A percentile compares a stretch with the other conserved stretches of the same genome.
These are phyloP conservation scores for Penicillium pulvis DNA, from an alignment of 495 filamentous ascomycete species.

Conservation along the genomic window DNA sequence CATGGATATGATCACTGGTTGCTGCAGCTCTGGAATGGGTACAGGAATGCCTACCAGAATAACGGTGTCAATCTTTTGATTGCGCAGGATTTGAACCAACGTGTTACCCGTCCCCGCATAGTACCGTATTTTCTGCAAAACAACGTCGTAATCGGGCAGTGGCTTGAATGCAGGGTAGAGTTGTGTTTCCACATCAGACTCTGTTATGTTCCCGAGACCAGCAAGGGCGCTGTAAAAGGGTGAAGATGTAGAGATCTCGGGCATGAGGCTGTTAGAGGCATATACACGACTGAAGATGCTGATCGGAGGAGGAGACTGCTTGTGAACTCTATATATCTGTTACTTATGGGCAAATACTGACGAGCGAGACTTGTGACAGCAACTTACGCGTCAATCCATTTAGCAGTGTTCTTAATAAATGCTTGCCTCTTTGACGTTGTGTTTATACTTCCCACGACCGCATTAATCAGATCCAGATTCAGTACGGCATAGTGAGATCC, in stretches of 20 bases:
- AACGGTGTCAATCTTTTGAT: conserved; percentile 8
- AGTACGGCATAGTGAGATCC: conserved; percentile 9
- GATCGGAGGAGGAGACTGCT: conserved; percentile 5
- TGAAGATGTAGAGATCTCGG: conserved; percentile 1
- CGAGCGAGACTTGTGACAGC: too few relatives aligned
- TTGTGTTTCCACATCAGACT: background rate
- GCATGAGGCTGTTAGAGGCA: background rate
- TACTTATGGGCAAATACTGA: background rate
- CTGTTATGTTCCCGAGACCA: conserved; percentile 2
- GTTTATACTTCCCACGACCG: background rate
- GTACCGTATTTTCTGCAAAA: conserved; percentile 3
- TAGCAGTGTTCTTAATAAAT: conserved; percentile 3
- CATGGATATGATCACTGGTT: background rate
- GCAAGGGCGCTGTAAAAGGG: background rate
- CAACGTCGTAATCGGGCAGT: conserved; percentile 3
- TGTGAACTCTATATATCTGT: conserved; percentile 1
- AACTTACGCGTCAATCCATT: conserved; percentile 9
- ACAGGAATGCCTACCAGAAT: conserved; percentile 1
- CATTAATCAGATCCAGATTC: conserved; percentile 4
- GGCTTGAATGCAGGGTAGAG: conserved; percentile 2
- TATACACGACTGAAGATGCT: conserved; percentile 8
- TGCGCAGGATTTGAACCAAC: conserved; percentile 2
- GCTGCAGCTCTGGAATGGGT: background rate
- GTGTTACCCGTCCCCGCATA: conserved; percentile 5
- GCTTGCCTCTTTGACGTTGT: background rate